Evolutionary conservation across 2,329 filamentous ascomycete genomes (phyloP).

Genomic region (Apiospora sp.): DNA sequence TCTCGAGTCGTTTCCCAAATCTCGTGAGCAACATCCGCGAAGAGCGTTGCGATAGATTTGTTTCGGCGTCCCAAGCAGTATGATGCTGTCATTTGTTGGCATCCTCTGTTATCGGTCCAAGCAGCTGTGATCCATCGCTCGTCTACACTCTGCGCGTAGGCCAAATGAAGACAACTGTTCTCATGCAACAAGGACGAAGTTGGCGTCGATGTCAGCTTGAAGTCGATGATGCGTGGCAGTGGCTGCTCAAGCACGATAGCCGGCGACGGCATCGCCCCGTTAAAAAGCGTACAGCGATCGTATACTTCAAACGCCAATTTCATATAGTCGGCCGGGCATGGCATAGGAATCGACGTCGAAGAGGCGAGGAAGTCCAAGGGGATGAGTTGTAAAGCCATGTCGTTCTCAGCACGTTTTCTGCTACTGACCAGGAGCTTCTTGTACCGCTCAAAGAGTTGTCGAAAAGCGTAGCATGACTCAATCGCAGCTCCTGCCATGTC

Average conservation of each 20-base stretch:
- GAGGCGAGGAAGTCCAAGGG: conserved; percentile 74
- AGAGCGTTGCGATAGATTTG: conserved; percentile 56
- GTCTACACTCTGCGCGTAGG: conserved; percentile 79
- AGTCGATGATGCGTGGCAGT: conserved; percentile 76
- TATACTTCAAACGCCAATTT: conserved; percentile 78
- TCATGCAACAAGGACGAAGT: conserved; percentile 79
- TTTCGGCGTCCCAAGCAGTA: conserved; percentile 74
- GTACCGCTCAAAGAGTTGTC: conserved; percentile 74
- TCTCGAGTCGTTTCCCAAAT: conserved; percentile 82
- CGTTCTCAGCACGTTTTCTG: conserved; percentile 58
- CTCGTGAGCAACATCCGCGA: conserved; percentile 73
- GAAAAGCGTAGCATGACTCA: conserved; percentile 78
- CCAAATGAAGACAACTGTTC: conserved; percentile 81
- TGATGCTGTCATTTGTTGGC: conserved; percentile 74
- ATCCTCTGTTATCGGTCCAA: conserved; percentile 82
- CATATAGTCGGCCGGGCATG: conserved; percentile 65
- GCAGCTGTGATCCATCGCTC: conserved; percentile 80
- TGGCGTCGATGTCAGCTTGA: conserved; percentile 72
- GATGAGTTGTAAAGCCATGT: conserved; percentile 81
- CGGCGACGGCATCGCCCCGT: conserved; percentile 67
- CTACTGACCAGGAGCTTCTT: conserved; percentile 57
- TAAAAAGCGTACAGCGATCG: conserved; percentile 72
- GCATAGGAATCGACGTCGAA: conserved; percentile 67
- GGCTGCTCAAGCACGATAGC: conserved; percentile 77
- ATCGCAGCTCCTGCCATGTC: conserved; percentile 67